Conservation (phyloP, 2,329 filamentous ascomycete genomes). For the Ophiognomonia clavigignenti-juglandacearum region DNA sequence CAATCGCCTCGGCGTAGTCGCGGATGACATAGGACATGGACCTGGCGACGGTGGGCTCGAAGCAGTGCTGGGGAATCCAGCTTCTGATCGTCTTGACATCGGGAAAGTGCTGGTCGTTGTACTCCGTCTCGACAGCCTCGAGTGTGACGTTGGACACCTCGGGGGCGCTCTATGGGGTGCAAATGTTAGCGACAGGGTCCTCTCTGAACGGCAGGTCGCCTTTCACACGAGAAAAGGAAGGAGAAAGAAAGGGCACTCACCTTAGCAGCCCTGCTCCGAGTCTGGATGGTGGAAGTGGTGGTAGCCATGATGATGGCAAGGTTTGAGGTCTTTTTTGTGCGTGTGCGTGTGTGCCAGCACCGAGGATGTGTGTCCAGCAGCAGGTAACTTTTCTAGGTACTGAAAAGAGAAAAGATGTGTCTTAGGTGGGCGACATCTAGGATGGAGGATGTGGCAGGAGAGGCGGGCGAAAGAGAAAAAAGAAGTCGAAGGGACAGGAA, state of each 20-base stretch:
- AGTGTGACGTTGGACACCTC: slow-evolving; percentile 5
- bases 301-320: slow-evolving; percentile 15
- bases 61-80: slow-evolving; percentile 58
- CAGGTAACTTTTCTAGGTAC: no score
- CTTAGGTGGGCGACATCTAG: no score
- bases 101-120: slow-evolving; percentile 27
- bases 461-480: not conserved
- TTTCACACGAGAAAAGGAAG: no score
- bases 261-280: slow-evolving; percentile 13
- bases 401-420: no score
- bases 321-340: no score
- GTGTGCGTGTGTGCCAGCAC: not conserved
- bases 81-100: slow-evolving; percentile 44
- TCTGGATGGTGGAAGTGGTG: slow-evolving; percentile 12
- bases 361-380: not conserved
- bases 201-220: no score
- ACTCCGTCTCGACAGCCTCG: slow-evolving; percentile 3
- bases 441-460: not conserved
- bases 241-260: slow-evolving; percentile 6
- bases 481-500: not conserved
- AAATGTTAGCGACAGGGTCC: slow-evolving; percentile 1
- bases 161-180: not conserved
- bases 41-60: slow-evolving; percentile 46
- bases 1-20: slow-evolving; percentile 45
- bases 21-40: slow-evolving; percentile 53